Evolutionary conservation across 1,139 yeast species (phyloP).

Genomic region (Taphrina deformans): DNA sequence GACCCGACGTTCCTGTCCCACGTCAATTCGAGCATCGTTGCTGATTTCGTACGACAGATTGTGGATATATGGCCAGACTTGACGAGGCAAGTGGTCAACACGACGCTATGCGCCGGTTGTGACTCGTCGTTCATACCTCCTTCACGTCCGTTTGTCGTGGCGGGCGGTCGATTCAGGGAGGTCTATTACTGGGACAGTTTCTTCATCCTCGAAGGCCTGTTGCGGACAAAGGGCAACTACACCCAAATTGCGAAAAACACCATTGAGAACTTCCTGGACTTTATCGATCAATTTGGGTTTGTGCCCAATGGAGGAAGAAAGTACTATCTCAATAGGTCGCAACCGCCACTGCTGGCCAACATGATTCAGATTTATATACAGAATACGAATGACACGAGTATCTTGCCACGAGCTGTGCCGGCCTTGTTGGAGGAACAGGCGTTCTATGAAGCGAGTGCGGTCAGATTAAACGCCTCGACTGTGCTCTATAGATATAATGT

Average conservation of each 20-base stretch:
- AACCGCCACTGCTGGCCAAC: conserved; percentile 32
- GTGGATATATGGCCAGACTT: conserved; percentile 28
- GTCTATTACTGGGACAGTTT: conserved; percentile 34
- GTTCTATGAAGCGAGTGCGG: conserved; percentile 6
- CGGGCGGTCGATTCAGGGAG: conserved; percentile 33
- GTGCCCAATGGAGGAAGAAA: conserved; percentile 34
- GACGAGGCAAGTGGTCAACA: conserved; percentile 15
- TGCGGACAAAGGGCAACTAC: conserved; percentile 13
- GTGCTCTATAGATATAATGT: conserved; percentile 7
- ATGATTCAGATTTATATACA: conserved; percentile 26
- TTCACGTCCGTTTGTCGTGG: conserved; percentile 31
- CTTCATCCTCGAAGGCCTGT: conserved; percentile 33
- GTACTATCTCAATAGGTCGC: conserved; percentile 34
- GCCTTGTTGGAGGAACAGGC: conserved; percentile 16
- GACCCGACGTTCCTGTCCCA: conserved; percentile 16
- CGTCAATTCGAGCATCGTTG: conserved; percentile 18
- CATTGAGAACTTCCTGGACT: conserved; percentile 25
- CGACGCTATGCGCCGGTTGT: conserved; percentile 25
- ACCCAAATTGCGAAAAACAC: conserved; percentile 18
- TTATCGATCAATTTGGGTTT: conserved; percentile 24
- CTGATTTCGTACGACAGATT: conserved; percentile 29
- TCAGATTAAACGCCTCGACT: background rate
- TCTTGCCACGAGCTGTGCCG: conserved; percentile 31
- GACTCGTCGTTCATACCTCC: conserved; percentile 30
- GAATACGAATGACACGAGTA: conserved; percentile 19